These are phyloP conservation scores for Phytophthora citricola DNA, from an alignment of 352 stramenopile genomes.

Conservation along the genomic window DNA sequence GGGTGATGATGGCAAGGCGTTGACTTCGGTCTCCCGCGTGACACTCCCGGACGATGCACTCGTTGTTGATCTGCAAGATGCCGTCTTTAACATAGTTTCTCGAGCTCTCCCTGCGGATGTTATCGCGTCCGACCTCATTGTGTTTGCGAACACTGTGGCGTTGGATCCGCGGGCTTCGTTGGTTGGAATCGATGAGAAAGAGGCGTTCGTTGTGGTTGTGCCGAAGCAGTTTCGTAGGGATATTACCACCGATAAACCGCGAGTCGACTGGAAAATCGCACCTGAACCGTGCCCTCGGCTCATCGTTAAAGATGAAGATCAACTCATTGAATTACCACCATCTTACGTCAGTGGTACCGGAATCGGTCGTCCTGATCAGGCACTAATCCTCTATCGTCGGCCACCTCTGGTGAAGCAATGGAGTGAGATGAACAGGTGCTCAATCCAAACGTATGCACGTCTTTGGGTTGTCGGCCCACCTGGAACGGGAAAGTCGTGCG, in stretches of 20 bases:
- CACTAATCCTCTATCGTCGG: too few species aligned
- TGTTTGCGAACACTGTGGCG: neutral
- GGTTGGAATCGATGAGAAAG: neutral
- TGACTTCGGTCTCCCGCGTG: too few species aligned
- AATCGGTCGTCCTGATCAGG: too few species aligned
- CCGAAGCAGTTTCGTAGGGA: neutral
- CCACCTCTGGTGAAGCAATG: constrained; percentile 1
- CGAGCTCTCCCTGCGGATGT: neutral
- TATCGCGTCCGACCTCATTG: neutral
- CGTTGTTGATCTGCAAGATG: too few species aligned
- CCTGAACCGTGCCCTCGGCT: constrained; percentile 2
- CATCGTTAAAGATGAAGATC: constrained; percentile 6
- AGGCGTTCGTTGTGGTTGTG: neutral
- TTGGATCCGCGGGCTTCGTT: neutral
- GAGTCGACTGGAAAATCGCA: neutral
- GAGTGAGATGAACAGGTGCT: constrained; percentile 17
- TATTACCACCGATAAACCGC: neutral
- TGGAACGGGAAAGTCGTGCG: constrained; percentile 11
- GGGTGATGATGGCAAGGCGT: too few species aligned
- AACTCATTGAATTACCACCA: constrained; percentile 8
- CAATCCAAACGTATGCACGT: constrained; percentile 13
- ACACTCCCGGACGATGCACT: too few species aligned
- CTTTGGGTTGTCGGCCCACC: constrained; percentile 14
- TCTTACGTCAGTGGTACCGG: too few species aligned
- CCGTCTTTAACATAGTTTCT: too few species aligned